Evolutionary conservation across 345 rosid species (phyloP), one percentile per base, ranked within the genome.

Genomic region (Noccaea caerulescens): DNA sequence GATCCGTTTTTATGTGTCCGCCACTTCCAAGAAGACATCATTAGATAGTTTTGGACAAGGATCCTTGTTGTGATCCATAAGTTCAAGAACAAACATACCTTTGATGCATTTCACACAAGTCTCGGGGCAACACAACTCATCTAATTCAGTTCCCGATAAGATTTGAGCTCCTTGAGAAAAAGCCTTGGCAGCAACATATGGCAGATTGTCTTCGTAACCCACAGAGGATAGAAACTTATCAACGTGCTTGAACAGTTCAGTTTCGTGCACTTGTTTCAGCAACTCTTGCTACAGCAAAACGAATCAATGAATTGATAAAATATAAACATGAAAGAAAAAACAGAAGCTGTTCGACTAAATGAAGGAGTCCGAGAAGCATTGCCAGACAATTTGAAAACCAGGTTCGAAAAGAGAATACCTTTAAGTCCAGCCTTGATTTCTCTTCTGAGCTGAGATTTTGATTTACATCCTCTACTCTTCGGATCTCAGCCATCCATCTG

Each of bases 401-500:
- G 36, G 36, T 5, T 33, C 36, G 36, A 62, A 1, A 45, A 18
- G 46, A 11, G 8, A 62, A 54, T 36, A 91, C 97, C 95, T 94
- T 94, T 34, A 84, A 56, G 33, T 82, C 59, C 34, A 89, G 90
- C 76, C 93, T 81, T 78, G 80, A 82, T 60, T 75, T 91, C 84
- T 89, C 97, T 77, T 89, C 93, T 53, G 65, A 71, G 76, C 89
- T 86, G 75, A 93, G 81, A 74, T 79, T 83, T 45, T 45, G 67
- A 56, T 74, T 77, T 20, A 85, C 87, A 78, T 85, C 96, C 71
- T 81, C 93, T 71, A 72, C 76, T 60, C 89, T 85, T 68, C 95
- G 83, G 70, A 82, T 83, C 82, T 91, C 96, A 77, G 88, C 91
- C 73, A 91, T 74, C 98, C 97, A 86, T 77, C 74, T 87, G 65